phyloP scores from a whole-genome alignment of 169 alveolate species.

The Toxoplasma gondii region DNA sequence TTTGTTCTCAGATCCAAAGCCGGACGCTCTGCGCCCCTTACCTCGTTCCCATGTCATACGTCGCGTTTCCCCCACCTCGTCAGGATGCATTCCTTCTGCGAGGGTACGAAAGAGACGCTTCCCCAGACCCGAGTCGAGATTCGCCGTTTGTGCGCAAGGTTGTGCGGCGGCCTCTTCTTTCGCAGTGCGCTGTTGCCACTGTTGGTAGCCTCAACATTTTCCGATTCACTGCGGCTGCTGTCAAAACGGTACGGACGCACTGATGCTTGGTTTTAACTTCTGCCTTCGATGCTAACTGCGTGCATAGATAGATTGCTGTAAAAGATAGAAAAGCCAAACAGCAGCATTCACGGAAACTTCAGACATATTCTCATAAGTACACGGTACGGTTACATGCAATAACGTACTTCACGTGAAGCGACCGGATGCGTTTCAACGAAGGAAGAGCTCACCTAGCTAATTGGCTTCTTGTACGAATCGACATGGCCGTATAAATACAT shows the following conservation, averaged over 20 bases:
- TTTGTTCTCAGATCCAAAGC: slow-evolving; percentile 12
- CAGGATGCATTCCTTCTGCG: not conserved
- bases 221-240: slow-evolving; percentile 33
- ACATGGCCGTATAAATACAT: too few species aligned
- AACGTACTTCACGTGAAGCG: too few species aligned
- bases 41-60: not conserved
- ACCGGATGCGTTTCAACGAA: too few species aligned
- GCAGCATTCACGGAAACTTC: too few species aligned
- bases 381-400: too few species aligned
- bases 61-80: not conserved
- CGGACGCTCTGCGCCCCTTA: slow-evolving; percentile 26
- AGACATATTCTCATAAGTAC: too few species aligned
- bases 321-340: too few species aligned
- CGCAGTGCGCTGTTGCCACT: slow-evolving; percentile 39
- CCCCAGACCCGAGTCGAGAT: not conserved
- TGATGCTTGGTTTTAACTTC: too few species aligned
- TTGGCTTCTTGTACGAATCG: too few species aligned
- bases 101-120: not conserved
- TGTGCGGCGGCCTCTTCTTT: not conserved
- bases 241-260: not conserved
- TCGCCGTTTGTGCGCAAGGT: not conserved
- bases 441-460: too few species aligned
- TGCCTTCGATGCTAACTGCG: too few species aligned
- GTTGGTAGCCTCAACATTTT: slow-evolving; percentile 2
- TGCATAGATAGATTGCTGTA: too few species aligned